Percentiles rank a stretch among this genome's conserved stretches.
Conservation (phyloP, 495 filamentous ascomycete species). For the Penicillium longicatenatum region DNA sequence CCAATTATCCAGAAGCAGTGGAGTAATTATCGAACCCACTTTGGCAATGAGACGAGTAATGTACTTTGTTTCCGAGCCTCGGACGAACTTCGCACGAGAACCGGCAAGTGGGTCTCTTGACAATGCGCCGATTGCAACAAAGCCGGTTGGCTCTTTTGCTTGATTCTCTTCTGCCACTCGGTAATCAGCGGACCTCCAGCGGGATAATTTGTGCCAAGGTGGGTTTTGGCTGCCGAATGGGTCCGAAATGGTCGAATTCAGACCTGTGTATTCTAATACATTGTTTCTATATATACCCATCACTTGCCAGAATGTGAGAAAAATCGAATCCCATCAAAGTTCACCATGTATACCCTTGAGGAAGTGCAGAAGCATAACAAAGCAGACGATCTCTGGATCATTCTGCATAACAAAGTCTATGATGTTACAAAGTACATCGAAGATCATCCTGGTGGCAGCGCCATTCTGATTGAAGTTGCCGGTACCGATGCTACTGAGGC, state of each 20-base stretch:
- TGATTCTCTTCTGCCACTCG: neutral
- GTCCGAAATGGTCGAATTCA: neutral
- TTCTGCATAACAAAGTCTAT: conserved; percentile 55
- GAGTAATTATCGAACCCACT: neutral
- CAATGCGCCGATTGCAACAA: neutral
- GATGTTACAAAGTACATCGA: conserved; percentile 51
- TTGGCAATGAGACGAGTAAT: neutral
- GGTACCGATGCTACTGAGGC: conserved; percentile 54
- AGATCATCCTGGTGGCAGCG: conserved; percentile 57
- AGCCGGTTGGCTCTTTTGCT: neutral
- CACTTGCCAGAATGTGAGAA: neutral
- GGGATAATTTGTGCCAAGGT: neutral
- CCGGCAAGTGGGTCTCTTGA: neutral
- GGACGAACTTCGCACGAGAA: neutral
- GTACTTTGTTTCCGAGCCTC: neutral
- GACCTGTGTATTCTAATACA: neutral
- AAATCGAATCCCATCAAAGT: neutral
- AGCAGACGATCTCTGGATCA: conserved; percentile 46
- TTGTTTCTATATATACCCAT: neutral
- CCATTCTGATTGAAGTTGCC: conserved; percentile 49
- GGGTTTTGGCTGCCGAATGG: neutral
- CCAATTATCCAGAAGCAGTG: neutral
- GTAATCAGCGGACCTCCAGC: neutral
- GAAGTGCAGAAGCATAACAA: conserved; percentile 28
- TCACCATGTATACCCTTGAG: conserved; percentile 17